These are phyloP conservation scores for Lasiodiplodia hormozganensis DNA, from an alignment of 2,329 filamentous ascomycete species.

Conservation along the genomic window DNA sequence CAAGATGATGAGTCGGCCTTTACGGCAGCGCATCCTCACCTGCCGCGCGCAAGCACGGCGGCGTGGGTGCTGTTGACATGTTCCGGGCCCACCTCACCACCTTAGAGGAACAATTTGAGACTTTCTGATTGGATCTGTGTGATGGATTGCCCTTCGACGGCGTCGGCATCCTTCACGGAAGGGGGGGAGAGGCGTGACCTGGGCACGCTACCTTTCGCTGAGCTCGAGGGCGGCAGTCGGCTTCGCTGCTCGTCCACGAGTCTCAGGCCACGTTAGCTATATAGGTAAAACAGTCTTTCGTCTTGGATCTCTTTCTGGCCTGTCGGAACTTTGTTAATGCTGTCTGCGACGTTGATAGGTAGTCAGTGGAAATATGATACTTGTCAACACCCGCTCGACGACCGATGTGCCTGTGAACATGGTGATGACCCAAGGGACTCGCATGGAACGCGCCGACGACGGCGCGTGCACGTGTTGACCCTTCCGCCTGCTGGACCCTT, in stretches of 20 bases:
- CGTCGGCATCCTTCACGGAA: constrained; percentile 8
- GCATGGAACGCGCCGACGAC: not conserved
- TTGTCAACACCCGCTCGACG: not conserved
- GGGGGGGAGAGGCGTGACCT: not conserved
- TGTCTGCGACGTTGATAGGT: not conserved
- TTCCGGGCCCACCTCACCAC: constrained; percentile 55
- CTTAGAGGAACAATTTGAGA: constrained; percentile 52
- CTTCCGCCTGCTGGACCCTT: not conserved
- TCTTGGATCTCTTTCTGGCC: not conserved
- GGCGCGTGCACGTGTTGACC: not conserved
- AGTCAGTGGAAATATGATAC: not conserved
- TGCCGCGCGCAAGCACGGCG: constrained; percentile 54
- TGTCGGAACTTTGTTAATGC: not conserved
- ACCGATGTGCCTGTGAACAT: not conserved
- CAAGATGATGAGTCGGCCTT: constrained; percentile 77
- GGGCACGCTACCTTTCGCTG: not conserved
- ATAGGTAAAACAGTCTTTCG: not conserved
- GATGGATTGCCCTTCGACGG: constrained; percentile 11
- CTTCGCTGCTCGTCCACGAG: not conserved
- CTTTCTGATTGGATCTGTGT: constrained; percentile 55
- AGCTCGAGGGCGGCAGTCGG: not conserved
- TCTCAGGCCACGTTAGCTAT: not conserved
- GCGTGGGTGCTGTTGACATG: constrained; percentile 58
- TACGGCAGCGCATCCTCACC: constrained; percentile 62
- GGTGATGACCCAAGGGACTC: not conserved